These are phyloP conservation scores for Rhodotorula sp. DNA, from an alignment of 1,284 basidiomycete species.

Conservation along the genomic window DNA sequence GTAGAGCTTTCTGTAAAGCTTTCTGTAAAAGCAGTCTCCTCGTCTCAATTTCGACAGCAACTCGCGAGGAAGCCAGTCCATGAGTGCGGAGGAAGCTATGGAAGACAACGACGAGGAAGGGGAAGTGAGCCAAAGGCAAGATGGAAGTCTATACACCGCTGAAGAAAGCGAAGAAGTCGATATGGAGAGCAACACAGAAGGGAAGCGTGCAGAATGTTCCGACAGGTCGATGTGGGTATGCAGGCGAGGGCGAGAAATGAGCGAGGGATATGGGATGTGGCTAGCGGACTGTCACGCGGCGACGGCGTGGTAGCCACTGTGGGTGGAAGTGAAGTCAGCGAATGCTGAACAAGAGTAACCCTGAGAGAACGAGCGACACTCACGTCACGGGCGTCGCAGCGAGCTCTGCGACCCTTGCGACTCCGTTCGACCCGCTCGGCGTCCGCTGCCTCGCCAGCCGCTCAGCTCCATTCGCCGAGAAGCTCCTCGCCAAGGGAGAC, in stretches of 20 bases:
- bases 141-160: background rate
- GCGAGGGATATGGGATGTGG: background rate
- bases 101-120: background rate
- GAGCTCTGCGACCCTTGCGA: constrained; percentile 9
- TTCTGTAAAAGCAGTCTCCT: background rate
- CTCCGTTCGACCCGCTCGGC: background rate
- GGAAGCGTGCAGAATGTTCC: background rate
- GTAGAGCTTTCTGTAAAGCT: background rate
- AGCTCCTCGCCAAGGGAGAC: constrained; percentile 15
- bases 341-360: background rate
- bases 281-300: background rate
- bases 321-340: background rate
- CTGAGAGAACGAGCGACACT: background rate
- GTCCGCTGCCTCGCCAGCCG: background rate
- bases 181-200: background rate
- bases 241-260: background rate
- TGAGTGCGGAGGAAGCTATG: background rate
- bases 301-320: constrained; percentile 1
- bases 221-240: background rate
- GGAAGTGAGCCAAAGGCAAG: background rate
- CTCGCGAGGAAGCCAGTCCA: no score
- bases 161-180: background rate
- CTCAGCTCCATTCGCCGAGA: constrained; percentile 4
- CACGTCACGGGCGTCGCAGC: background rate
- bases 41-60: no score